Evolutionary conservation across 108 stramenopile species (phyloP), one percentile per base, ranked within the genome.

Genomic region (Nitzschia sp.): DNA sequence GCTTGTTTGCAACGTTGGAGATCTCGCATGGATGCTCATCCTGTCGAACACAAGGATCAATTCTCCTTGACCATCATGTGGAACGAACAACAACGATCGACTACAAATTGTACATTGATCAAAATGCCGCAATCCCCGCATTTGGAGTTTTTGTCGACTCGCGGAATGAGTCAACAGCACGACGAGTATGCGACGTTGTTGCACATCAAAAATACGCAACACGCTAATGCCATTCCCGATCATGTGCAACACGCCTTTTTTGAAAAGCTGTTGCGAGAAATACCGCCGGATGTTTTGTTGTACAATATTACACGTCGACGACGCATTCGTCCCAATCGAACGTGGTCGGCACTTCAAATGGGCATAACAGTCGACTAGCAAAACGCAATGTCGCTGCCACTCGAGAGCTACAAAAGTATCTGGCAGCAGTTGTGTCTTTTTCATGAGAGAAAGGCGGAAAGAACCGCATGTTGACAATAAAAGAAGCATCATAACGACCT

Each of bases 201-300:
- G 48, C 65, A 66, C 30, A 66, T 66, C 65, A 66, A 66, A 30
- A 66, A 66, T 53, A 66, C 65, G 1, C 65, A 66, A 31, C 65
- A 66, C 26, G 65, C 65, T 21, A 42, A 26, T 5, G 26, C 23
- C 1, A 62, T 62, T 45, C 61, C 61, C n/a, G 61, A 62, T 62
- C 17, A 21, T 42, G 21, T 62, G 38, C 61, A 62, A 45, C 42
- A 62, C 23, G 21, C 42, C 13, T 62, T 62, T 46, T 62, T 62
- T 34, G 42, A 45, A 34, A 15, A 62, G 13, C 42, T 62, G 0
- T 46, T 62, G 61, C n/a, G n/a, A n/a, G 61, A 46, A 1, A 9
- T 62, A 24, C 25, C 61, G 0, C 25, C 61, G 17, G 61, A 62
- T 19, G 13, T 62, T n/a, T 36, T 62, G 24, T 4, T 51, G 9